Evolutionary conservation across 2,329 filamentous ascomycete species (phyloP).

Genomic region (Nemania sp.): DNA sequence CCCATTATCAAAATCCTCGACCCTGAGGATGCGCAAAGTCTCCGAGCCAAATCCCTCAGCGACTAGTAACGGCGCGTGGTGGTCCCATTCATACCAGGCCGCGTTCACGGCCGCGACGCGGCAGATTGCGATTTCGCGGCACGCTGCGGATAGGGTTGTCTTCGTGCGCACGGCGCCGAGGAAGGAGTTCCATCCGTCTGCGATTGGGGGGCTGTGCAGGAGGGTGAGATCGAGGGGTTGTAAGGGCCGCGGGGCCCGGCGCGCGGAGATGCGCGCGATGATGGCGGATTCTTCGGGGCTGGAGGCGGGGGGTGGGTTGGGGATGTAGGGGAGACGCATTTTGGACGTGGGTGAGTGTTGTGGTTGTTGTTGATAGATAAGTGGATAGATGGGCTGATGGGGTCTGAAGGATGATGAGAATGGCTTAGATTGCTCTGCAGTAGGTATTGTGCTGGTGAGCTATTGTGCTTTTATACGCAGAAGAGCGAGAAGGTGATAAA

Average conservation of each 20-base stretch:
- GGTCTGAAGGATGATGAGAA: background rate
- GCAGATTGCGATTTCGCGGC: conserved; percentile 80
- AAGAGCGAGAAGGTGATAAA: too few species aligned
- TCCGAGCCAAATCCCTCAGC: conserved; percentile 59
- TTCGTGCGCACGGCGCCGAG: conserved; percentile 64
- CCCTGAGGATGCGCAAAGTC: conserved; percentile 48
- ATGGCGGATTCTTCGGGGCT: conserved; percentile 57
- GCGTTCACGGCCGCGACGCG: conserved; percentile 78
- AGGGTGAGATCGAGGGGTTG: conserved; percentile 76
- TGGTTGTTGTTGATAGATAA: background rate
- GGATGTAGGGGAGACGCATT: conserved; percentile 71
- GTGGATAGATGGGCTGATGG: background rate
- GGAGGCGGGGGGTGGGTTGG: conserved; percentile 53
- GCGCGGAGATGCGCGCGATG: conserved; percentile 64
- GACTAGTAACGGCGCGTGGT: conserved; percentile 71
- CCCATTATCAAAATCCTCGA: conserved; percentile 25
- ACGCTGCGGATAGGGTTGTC: conserved; percentile 53
- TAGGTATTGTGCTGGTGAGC: too few species aligned
- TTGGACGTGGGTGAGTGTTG: conserved; percentile 27
- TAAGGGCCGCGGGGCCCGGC: conserved; percentile 69
- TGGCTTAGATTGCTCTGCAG: too few species aligned
- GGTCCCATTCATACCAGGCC: conserved; percentile 84
- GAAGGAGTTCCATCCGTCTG: conserved; percentile 75
- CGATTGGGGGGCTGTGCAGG: conserved; percentile 72
- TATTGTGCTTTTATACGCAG: too few species aligned